These are phyloP conservation scores for Phytopythium delawarense DNA, from an alignment of 352 stramenopile species.

Conservation along the genomic window DNA sequence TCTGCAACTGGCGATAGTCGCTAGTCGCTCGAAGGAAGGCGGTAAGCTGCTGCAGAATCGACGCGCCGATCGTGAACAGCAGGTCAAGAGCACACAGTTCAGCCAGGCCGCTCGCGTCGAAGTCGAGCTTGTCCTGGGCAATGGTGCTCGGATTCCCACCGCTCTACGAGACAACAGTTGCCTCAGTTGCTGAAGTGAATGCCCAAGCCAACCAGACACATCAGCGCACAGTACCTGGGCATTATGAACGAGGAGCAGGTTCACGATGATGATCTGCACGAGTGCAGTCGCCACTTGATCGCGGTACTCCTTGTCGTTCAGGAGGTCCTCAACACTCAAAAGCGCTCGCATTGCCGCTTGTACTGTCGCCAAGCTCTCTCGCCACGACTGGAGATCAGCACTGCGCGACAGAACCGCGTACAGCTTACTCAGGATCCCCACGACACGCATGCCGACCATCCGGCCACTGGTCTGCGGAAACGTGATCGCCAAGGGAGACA, in stretches of 20 bases:
- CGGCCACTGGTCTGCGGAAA: background rate
- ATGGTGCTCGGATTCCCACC: background rate
- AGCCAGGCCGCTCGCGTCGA: background rate
- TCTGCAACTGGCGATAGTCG: slow-evolving; percentile 1
- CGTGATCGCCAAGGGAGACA: background rate
- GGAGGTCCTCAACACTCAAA: background rate
- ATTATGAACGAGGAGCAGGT: slow-evolving; percentile 29
- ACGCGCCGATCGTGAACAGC: background rate
- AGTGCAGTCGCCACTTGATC: slow-evolving; percentile 14
- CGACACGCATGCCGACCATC: background rate
- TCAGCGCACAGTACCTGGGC: slow-evolving; percentile 13
- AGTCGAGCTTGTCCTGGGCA: background rate
- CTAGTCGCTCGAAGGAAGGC: background rate
- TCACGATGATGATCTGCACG: slow-evolving; percentile 23
- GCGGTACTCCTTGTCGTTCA: background rate
- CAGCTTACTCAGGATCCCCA: slow-evolving; percentile 1
- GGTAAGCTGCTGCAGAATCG: background rate
- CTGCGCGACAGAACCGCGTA: background rate
- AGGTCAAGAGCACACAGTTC: background rate
- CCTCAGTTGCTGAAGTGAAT: background rate
- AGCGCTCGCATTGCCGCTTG: background rate
- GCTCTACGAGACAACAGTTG: background rate
- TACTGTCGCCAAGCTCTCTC: background rate
- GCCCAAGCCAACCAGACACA: background rate
- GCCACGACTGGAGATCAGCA: background rate